Base-by-base conservation (phyloP, 2,329 filamentous ascomycete species). In the Pyrenochaeta sp. region DNA sequence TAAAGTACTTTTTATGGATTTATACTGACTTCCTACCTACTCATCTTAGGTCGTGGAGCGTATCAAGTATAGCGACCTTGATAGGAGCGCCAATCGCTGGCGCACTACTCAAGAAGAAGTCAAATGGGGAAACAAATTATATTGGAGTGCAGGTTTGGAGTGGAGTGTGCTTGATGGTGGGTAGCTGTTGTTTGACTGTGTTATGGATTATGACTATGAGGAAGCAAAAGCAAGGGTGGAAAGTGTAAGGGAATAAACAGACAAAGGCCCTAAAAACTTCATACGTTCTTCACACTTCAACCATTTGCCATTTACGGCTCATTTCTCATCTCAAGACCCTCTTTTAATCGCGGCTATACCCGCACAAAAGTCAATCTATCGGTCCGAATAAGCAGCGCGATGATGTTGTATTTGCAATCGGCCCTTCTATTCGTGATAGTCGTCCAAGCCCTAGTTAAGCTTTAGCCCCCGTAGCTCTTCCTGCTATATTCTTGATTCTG, bases 21-120 rank as follows among this genome's bases (percentile, higher is more conserved):
- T 19, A 19, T 19, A 19, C 19, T 19, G 19, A 19, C 1, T 19
- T 19, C 28, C 28, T 30, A 30, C 5, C 28, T 5, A 1, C 5
- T 30, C 28, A 5, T 5, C 5, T 5, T 30, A 30, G 28, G 28
- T 73, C 69, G 15, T 77, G 74, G 75, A 71, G 69, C 25, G 69
- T 76, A 1, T 75, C 72, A 2, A 74, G 70, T 30, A 66, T 78
- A 28, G 75, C 75, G 5, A 62, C 73, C 6, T 60, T 77, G 2
- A 77, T 75, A 32, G 74, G 75, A 15, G 66, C 74, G 24, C 76
- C 76, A 0, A 77, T 77, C 56, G 76, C 74, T 1, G 74, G 75
- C 13, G 66, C 72, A 1, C 58, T 78, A 36, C 40, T 77, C 2
- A 71, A 56, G 58, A 72, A 58, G 59, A 67, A 62, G 22, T 47